Evolutionary conservation across 306 rosid species (phyloP).

Genomic region (Aeschynomene evenia): DNA sequence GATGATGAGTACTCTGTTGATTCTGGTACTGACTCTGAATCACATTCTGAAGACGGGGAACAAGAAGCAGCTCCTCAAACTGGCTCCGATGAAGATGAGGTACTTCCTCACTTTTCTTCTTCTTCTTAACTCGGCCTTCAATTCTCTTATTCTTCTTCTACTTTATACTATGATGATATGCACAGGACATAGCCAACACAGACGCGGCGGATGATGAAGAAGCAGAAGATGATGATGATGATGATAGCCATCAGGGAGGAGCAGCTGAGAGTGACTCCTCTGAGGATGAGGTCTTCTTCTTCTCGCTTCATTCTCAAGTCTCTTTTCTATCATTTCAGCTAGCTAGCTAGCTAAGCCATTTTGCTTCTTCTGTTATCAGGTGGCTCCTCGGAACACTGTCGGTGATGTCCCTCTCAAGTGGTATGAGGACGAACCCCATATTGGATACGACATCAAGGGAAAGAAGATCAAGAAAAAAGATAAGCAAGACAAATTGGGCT

Average conservation of each 20-base stretch:
- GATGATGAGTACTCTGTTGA: neutral
- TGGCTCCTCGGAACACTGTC: conserved; percentile 76
- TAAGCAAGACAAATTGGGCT: conserved; percentile 66
- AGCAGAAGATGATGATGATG: conserved; percentile 34
- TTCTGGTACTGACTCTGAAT: conserved; percentile 29
- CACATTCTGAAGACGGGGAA: conserved; percentile 2
- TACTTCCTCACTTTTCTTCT: neutral
- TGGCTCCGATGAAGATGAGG: conserved; percentile 38
- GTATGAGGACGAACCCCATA: conserved; percentile 84
- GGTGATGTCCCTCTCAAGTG: conserved; percentile 89
- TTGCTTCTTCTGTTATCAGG: conserved; percentile 43
- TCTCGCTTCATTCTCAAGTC: neutral
- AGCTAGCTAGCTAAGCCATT: neutral
- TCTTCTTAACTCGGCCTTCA: neutral
- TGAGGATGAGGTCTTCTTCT: conserved; percentile 76
- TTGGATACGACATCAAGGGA: conserved; percentile 84
- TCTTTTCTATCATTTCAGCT: neutral
- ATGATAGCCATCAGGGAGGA: conserved; percentile 43
- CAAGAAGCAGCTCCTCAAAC: neutral
- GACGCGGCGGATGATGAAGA: conserved; percentile 20
- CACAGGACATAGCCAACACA: conserved; percentile 46
- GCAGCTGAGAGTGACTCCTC: conserved; percentile 79
- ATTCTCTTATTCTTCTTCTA: neutral
- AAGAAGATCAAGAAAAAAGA: conserved; percentile 81
- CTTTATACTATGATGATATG: neutral